A percentile compares a stretch with the other conserved stretches of the same genome.
Conservation (phyloP, 2,329 filamentous ascomycete genomes). For the Coniella vitis region DNA sequence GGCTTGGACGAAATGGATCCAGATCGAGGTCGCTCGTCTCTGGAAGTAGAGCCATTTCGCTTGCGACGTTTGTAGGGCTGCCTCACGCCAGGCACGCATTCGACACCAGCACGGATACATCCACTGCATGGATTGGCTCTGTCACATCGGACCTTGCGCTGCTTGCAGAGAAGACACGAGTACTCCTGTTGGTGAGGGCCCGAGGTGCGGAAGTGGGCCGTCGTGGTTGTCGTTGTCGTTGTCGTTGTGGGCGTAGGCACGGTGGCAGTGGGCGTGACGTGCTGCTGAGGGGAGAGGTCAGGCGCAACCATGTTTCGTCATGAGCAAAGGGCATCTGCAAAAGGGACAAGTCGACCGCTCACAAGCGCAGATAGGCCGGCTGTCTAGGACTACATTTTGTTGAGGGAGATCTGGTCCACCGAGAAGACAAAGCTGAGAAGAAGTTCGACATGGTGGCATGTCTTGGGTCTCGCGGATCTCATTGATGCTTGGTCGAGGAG, state of each 20-base stretch:
- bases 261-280: not conserved
- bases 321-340: not conserved
- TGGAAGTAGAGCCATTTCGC: conserved; percentile 25
- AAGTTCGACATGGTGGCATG: not conserved
- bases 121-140: conserved; percentile 36
- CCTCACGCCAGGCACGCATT: conserved; percentile 28
- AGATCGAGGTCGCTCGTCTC: not conserved
- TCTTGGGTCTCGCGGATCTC: not conserved
- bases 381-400: not conserved
- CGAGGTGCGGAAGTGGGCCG: not conserved
- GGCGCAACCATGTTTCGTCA: not conserved
- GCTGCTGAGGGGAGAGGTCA: not conserved
- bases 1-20: conserved; percentile 2
- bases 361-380: not conserved
- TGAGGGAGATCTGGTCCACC: not conserved
- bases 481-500: not conserved
- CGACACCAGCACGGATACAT: conserved; percentile 30
- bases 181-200: conserved; percentile 21
- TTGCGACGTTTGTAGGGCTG: conserved; percentile 39
- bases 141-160: conserved; percentile 43
- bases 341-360: not conserved
- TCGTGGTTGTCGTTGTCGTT: not conserved
- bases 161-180: conserved; percentile 46
- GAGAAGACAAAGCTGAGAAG: not conserved
- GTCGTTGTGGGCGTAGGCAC: not conserved